Base-by-base conservation (phyloP, 345 rosid genomes). In the Eutrema yunnanense region DNA sequence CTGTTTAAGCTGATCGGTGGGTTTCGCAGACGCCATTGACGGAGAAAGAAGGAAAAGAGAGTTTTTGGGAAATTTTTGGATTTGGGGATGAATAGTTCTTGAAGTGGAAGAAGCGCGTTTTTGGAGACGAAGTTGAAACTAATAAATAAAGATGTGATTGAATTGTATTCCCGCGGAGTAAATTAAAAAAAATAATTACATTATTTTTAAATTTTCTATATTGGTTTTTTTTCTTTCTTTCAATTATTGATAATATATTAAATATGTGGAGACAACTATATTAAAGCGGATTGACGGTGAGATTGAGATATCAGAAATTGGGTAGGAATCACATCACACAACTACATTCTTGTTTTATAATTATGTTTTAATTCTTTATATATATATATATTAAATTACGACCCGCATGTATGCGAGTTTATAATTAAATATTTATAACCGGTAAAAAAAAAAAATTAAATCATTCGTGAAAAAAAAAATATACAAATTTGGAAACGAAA, bases 1-100 rank as follows among this genome's bases (percentile, higher is more conserved):
- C 65, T 94, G 96, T 43, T 82, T 78, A 2, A 89, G 69, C 60
- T 94, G 97, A 30, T 88, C 87, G 36, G 84, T 50, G 1, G 80
- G 51, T 48, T 69, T 72, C 7, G 72, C 0, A 7, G 80, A 66
- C 37, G 83, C 62, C 68, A 59, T 76, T 71, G 19, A 19, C 0
- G 19, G 19, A 19, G 22, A 1, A 19, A 19, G 22, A 1, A 19
- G 22, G 1, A 19, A 19, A 1, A 1, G 1, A 1, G 22, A 19
- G 22, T 19, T 19, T 19, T 19, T 19, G 22, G 22, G 22, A 19
- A 19, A 19, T 19, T 19, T 19, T 19, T 69, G 60, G 11, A 56
- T 56, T 53, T 50, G 65, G 70, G n/a, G 54, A 42, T 63, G 75
- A 76, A 76, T 48, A 62, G 71, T 70, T 76, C 40, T 37, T n/a